These are phyloP conservation scores for Cardamine resedifolia DNA, from an alignment of 345 rosid species.

Conservation along the genomic window DNA sequence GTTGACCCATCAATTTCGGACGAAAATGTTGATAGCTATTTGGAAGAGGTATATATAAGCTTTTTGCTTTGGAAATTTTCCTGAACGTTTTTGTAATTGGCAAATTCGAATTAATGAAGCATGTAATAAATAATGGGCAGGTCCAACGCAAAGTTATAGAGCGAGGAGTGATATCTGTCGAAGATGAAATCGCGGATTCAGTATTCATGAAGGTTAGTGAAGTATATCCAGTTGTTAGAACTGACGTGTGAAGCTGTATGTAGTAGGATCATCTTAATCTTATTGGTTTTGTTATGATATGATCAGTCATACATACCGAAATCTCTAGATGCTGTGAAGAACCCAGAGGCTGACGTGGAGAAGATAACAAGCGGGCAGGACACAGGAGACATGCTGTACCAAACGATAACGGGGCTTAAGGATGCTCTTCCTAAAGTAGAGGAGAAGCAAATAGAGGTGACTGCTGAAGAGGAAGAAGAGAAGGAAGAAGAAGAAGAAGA, in stretches of 20 bases:
- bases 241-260: neutral
- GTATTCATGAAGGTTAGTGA: constrained; percentile 83
- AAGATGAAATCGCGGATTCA: constrained; percentile 92
- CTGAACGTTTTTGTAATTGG: neutral
- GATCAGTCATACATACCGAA: constrained; percentile 81
- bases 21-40: constrained; percentile 69
- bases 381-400: constrained; percentile 69
- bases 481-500: constrained; percentile 42
- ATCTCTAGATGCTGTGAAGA: constrained; percentile 72
- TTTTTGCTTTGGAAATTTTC: neutral
- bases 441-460: constrained; percentile 29
- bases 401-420: constrained; percentile 83
- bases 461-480: constrained; percentile 23
- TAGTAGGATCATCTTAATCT: neutral
- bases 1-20: constrained; percentile 90
- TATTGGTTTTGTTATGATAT: neutral
- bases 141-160: constrained; percentile 67
- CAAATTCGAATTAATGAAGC: neutral
- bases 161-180: constrained; percentile 69
- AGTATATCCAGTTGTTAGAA: neutral
- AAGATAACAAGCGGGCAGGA: constrained; percentile 75
- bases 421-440: constrained; percentile 56
- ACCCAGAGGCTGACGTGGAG: constrained; percentile 73
- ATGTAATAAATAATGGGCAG: constrained; percentile 38
- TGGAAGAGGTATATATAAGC: constrained; percentile 64